Base-by-base conservation (phyloP, 176 grass and related monocot genomes). In the Tillandsia fasciculata region DNA sequence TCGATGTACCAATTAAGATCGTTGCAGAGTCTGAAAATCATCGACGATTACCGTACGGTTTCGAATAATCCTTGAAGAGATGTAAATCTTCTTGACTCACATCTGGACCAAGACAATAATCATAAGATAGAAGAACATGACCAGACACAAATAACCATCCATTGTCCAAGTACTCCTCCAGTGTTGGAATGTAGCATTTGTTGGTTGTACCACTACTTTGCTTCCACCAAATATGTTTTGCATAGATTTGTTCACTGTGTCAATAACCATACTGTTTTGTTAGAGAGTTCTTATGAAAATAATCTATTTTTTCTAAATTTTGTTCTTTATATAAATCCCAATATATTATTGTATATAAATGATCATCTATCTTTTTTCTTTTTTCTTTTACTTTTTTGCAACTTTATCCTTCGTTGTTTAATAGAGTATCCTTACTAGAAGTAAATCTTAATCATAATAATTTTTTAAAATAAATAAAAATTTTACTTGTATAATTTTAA, bases 111-210 rank as follows among this genome's bases (percentile, higher is more conserved):
- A 11, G 11, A 49, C 48, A 80, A 12, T 77, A 82, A 2, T 50
- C 66, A 22, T 66, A 1, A 9, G 27, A 71, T 13, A 76, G 47
- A 67, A 10, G 0, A 1, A 77, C 0, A 15, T 54, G 29, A 12
- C 69, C 28, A 9, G 33, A 9, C 9, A 48, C 12, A 1, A 73
- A 57, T 15, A 77, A 2, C 80, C 49, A 67, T 59, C 49, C 73
- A 14, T 82, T 82, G 0, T 77, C 42, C 4, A 83, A 18, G 59
- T 83, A 83, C 68, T 83, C 74, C 6, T 73, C 33, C 3, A 83
- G 20, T 11, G 12, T 78, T 12, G 74, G 81, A 12, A 22, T 50
- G 20, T 73, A 49, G 51, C 69, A 51, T 6, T 64, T 64, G 29
- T 73, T 11, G 9, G 20, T 20, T 20, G 20, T 72, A 72, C 80